Conservation (phyloP, 1,284 basidiomycete genomes). For the Pholiota adiposa region DNA sequence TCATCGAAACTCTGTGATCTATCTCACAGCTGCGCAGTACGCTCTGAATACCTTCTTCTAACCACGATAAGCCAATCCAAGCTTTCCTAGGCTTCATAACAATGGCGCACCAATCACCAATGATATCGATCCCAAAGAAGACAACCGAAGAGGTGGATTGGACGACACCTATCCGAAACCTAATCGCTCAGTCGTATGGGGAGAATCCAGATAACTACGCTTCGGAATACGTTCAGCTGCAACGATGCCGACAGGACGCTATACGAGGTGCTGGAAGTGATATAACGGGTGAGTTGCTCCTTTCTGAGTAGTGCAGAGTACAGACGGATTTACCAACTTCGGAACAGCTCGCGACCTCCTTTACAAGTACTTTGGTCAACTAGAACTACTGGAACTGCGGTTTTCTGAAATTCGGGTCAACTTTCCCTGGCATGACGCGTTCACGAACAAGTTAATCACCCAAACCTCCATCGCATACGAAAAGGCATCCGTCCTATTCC, state of each 20-base stretch:
- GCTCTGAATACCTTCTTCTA: not conserved
- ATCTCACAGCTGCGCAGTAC: not conserved
- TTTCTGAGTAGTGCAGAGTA: conserved; percentile 10
- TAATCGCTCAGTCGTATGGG: conserved; percentile 93
- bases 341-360: conserved; percentile 84
- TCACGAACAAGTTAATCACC: conserved; percentile 90
- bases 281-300: conserved; percentile 68
- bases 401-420: conserved; percentile 97
- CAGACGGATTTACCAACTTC: not conserved
- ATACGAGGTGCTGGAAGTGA: conserved; percentile 95
- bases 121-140: conserved; percentile 83
- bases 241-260: conserved; percentile 93
- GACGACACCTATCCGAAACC: conserved; percentile 83
- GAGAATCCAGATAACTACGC: conserved; percentile 90
- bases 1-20: not conserved
- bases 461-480: conserved; percentile 98
- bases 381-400: conserved; percentile 95
- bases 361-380: conserved; percentile 99
- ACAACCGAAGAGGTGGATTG: conserved; percentile 89
- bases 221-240: conserved; percentile 82
- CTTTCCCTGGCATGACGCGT: conserved; percentile 97
- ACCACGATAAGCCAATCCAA: not conserved
- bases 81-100: conserved; percentile 11
- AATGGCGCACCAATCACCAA: conserved; percentile 79
- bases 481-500: conserved; percentile 97